Conservation (phyloP, 164 flowering plant species). For the Sextonia rubra region DNA sequence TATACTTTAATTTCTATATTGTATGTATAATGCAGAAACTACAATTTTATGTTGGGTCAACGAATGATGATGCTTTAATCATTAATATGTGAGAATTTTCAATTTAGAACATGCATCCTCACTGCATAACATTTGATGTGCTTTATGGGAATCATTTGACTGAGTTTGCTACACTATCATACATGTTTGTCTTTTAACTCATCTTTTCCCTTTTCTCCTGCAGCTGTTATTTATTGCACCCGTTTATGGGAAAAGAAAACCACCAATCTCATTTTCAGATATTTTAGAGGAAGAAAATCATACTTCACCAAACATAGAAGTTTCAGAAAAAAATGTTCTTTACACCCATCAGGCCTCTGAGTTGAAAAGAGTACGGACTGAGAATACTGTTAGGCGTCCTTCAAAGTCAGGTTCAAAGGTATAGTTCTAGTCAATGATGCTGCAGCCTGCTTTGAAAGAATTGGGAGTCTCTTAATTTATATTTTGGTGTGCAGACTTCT, state of each 20-base stretch:
- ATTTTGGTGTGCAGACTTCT: slow-evolving; percentile 51
- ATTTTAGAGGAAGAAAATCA: slow-evolving; percentile 28
- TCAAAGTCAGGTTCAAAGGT: slow-evolving; percentile 72
- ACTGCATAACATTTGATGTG: not conserved
- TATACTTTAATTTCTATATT: not conserved
- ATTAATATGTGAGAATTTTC: not conserved
- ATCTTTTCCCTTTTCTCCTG: slow-evolving; percentile 10
- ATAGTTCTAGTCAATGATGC: not conserved
- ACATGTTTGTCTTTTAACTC: not conserved
- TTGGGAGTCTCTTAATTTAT: not conserved
- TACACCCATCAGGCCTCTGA: slow-evolving; percentile 19
- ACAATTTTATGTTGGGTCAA: not conserved
- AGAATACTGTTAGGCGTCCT: slow-evolving; percentile 54
- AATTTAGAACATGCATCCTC: not conserved
- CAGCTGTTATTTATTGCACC: slow-evolving; percentile 81
- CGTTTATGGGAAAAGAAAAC: slow-evolving; percentile 43
- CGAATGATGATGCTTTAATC: not conserved
- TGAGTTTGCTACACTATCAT: not conserved
- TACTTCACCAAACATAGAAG: slow-evolving; percentile 21
- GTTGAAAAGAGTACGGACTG: slow-evolving; percentile 36
- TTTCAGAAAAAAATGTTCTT: slow-evolving; percentile 23
- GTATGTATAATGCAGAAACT: not conserved
- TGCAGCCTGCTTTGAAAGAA: not conserved
- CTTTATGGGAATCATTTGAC: not conserved
- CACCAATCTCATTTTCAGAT: slow-evolving; percentile 30